Evolutionary conservation across 2,329 filamentous ascomycete genomes (phyloP).

Genomic region (Fusarium aywerte): DNA sequence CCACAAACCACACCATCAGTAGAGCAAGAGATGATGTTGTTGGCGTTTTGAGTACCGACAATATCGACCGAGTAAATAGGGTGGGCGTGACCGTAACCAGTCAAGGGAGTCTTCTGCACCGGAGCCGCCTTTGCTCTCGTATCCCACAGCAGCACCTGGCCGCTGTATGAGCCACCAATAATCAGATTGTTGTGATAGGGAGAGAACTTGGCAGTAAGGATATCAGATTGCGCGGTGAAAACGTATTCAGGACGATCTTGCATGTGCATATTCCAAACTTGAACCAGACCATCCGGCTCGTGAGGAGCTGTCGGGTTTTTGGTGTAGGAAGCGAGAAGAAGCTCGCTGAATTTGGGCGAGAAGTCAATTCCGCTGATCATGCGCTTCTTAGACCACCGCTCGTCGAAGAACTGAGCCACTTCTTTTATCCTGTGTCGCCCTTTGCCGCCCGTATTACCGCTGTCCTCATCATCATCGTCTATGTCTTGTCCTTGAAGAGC

Average conservation of each 20-base stretch:
- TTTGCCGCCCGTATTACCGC: slow-evolving; percentile 74
- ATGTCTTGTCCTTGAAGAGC: slow-evolving; percentile 80
- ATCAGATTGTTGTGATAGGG: slow-evolving; percentile 97
- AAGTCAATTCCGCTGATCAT: slow-evolving; percentile 98
- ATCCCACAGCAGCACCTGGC: slow-evolving; percentile 97
- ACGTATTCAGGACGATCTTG: slow-evolving; percentile 95
- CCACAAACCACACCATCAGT: slow-evolving; percentile 97
- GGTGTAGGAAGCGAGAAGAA: slow-evolving; percentile 93
- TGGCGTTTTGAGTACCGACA: slow-evolving; percentile 97
- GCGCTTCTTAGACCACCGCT: slow-evolving; percentile 95
- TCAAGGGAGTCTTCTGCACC: slow-evolving; percentile 95
- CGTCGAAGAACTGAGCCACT: slow-evolving; percentile 91
- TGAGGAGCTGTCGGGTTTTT: slow-evolving; percentile 96
- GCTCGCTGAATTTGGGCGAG: slow-evolving; percentile 93
- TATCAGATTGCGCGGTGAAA: slow-evolving; percentile 95
- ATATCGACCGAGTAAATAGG: slow-evolving; percentile 96
- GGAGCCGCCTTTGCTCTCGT: slow-evolving; percentile 89
- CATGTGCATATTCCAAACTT: slow-evolving; percentile 97
- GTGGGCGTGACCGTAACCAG: slow-evolving; percentile 93
- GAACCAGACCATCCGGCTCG: slow-evolving; percentile 90
- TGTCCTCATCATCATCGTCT: slow-evolving; percentile 85
- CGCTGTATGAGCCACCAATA: slow-evolving; percentile 94
- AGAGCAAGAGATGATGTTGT: slow-evolving; percentile 97
- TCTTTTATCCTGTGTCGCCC: slow-evolving; percentile 84
- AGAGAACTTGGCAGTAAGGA: slow-evolving; percentile 96